A percentile compares a stretch with the other conserved stretches of the same genome.
These are phyloP conservation scores for Westerdykella aurantiaca DNA, from an alignment of 2,329 filamentous ascomycete species.

Conservation along the genomic window DNA sequence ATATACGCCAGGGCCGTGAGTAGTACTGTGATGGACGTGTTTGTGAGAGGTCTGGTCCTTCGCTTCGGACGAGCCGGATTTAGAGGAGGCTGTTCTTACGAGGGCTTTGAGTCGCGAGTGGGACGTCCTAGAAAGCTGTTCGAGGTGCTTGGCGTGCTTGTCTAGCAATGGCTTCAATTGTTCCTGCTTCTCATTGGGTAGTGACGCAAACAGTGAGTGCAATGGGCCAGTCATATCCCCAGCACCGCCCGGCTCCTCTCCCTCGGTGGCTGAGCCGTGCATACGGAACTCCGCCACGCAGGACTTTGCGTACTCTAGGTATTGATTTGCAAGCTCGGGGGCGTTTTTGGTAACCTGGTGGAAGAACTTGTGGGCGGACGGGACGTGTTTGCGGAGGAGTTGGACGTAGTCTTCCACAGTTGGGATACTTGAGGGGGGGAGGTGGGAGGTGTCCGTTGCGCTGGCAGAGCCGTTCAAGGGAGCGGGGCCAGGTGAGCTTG, in stretches of 20 bases:
- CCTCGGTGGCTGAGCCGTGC: constrained; percentile 11
- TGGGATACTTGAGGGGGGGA: constrained; percentile 34
- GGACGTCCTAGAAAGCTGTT: constrained; percentile 51
- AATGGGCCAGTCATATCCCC: constrained; percentile 42
- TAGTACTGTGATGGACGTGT: constrained; percentile 33
- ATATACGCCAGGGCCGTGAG: constrained; percentile 65
- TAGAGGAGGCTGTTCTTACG: constrained; percentile 30
- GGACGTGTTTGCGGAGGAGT: constrained; percentile 59
- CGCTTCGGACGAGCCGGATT: constrained; percentile 1
- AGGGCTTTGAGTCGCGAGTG: constrained; percentile 52
- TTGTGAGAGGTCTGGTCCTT: background rate
- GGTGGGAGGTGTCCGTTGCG: background rate
- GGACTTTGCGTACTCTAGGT: constrained; percentile 56
- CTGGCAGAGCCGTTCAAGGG: constrained; percentile 15
- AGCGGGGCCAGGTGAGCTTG: constrained; percentile 10
- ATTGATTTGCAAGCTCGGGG: constrained; percentile 57
- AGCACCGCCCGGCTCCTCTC: constrained; percentile 19
- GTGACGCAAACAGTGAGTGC: constrained; percentile 39
- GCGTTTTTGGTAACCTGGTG: constrained; percentile 65
- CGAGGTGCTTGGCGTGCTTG: constrained; percentile 56
- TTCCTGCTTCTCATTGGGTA: constrained; percentile 46
- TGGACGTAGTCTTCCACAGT: constrained; percentile 67
- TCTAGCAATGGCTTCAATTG: constrained; percentile 51
- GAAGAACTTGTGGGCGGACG: constrained; percentile 62
- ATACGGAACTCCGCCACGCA: constrained; percentile 53